Evolutionary conservation across 495 filamentous ascomycete species (phyloP), one percentile per base, ranked within the genome.

Genomic region (Evansstolkia leycettana): DNA sequence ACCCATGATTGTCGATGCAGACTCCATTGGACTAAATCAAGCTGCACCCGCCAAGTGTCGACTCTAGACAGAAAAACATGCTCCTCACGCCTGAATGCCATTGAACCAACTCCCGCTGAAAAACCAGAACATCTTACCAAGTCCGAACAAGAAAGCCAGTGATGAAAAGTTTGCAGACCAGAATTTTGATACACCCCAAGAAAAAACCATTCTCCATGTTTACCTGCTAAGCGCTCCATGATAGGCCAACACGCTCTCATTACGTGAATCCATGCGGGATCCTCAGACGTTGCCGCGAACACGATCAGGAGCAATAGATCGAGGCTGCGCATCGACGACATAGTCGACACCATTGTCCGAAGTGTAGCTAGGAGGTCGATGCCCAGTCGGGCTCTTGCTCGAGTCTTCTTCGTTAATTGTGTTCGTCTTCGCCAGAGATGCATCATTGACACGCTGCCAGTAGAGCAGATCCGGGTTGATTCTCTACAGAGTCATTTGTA

Each of bases 381-480:
- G 18, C 26, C 5, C 20, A 9, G 20, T 23, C 9, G 20, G 20
- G 4, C 9, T 4, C 20, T 9, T 23, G 20, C 20, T 23, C 9
- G 20, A 23, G 4, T 23, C 20, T 23, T 4, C 20, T 23, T 23
- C 42, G 31, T 33, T 25, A 34, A 48, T 55, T 19, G 35, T 42
- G 17, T 43, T 44, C 43, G 42, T 51, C 46, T 18, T 31, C 31
- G 38, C 37, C 38, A 35, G 24, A 40, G 41, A 39, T 44, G 26
- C 9, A n/a, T 58, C 51, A 10, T 69, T 58, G 43, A 75, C 72
- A 28, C 78, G 69, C 50, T 76, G 69, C 84, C 84, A 92, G 54
- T 79, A 84, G 16, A 92, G 68, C 17, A 85, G 66, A 45, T 86
- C 71, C 0, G 84, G 84, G 47, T 92, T 78, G 23, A 84, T 77